Base-by-base conservation (phyloP, 805 yeast genomes). In the Vanderwaltozyma yarrowii region DNA sequence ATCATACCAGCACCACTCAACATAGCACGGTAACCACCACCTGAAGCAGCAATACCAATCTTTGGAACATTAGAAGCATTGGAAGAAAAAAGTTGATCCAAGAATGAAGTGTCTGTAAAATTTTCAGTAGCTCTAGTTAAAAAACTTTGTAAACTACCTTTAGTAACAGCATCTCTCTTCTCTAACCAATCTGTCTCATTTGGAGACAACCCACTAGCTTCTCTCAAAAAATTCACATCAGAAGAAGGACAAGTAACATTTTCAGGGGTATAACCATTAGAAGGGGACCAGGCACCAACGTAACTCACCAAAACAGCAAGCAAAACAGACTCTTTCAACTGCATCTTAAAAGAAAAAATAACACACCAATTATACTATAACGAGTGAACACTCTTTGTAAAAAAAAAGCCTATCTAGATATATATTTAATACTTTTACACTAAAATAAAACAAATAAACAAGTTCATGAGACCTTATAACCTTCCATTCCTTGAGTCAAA, bases 21-120 rank as follows among this genome's bases (percentile, higher is more conserved):
- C 85, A 87, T 84, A 30, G 96, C 94, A 45, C 96, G 71, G 58
- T 83, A 86, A 4, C 96, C 95, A 54, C 96, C 96, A 35, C 95
- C 95, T 12, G 84, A 70, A 45, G 79, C 76, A 11, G 87, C 78
- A 23, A 73, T 46, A 4, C 76, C 87, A 36, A 81, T 65, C 36
- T 70, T 66, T 40, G 61, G 60, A 24, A 41, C 43, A 35, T 45
- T 45, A 9, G 45, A 43, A 18, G 40, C 33, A 28, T 45, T 42
- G 28, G 39, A 23, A 14, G 41, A 40, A 38, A 58, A 54, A 20
- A 60, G 38, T 24, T 37, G 33, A 24, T 47, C 45, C 2, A 49
- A 23, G 2, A 43, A 25, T 2, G 45, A 38, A n/a, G 36, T 37
- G 30, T 46, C 47, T 8, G 55, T 38, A 14, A 51, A 45, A 24